Evolutionary conservation across 129 eudicot genomes (phyloP), one percentile per base, ranked within the genome.

Genomic region (Dittrichia graveolens): DNA sequence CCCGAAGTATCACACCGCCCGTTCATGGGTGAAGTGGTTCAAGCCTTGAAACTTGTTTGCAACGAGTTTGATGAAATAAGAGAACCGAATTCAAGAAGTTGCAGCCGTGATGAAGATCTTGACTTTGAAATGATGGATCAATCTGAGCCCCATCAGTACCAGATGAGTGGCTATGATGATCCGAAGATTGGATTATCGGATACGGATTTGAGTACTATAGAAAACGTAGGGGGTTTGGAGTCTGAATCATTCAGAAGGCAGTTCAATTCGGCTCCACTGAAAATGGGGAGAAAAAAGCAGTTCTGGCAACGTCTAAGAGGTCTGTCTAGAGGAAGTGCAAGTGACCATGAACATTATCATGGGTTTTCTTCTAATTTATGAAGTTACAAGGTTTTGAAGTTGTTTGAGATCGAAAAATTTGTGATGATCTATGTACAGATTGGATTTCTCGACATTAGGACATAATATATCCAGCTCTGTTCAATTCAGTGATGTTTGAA

Each of bases 21-120:
- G 14, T 88, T 95, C 76, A 95, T 95, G 99, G 99, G 99, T 14
- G 97, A 95, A 75, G 99, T 95, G 4, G 99, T 90, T 59, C 99
- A 95, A 74, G 99, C 99, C 56, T 69, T 95, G 67, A 95, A 88
- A 76, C 95, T 95, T 13, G 87, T 91, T 4, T 91, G 97, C 79
- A 75, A 85, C n/a, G 99, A 95, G 82, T 79, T 88, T 65, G 96
- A 95, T 1, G 96, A 88, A 49, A 83, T 79, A 48, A 81, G 76
- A 75, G 95, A 82, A 43, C 52, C 61, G 12, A 24, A 73, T 42
- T 80, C 86, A 11, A 79, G 87, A 80, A 79, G 79, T 15, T 75
- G 63, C 72, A 82, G 50, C 58, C 76, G 34, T 42, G 78, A 42
- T 60, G 77, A 13, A 82, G 90, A 81, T 47, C 73, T 80, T 2